Evolutionary conservation across 352 stramenopile species (phyloP).

Genomic region (Peronosclerospora sorghi): DNA sequence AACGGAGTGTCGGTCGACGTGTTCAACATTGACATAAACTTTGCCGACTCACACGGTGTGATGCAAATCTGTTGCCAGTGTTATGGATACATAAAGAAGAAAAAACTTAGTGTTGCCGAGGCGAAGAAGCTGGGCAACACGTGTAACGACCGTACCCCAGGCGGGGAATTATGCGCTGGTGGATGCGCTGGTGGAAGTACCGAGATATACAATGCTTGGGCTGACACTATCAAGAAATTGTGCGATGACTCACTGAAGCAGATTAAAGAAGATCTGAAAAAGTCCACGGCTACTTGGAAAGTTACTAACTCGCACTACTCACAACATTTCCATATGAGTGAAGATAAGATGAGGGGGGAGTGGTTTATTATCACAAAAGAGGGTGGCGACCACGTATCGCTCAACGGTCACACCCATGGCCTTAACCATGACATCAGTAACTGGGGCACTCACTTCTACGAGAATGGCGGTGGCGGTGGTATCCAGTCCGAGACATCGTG

Average conservation of each 20-base stretch:
- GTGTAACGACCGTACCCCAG: constrained; percentile 56
- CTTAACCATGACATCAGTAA: constrained; percentile 82
- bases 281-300: constrained; percentile 76
- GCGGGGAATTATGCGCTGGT: constrained; percentile 62
- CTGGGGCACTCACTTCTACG: constrained; percentile 82
- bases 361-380: constrained; percentile 82
- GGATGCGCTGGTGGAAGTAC: constrained; percentile 40
- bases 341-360: constrained; percentile 83
- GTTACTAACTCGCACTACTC: constrained; percentile 87
- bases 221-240: constrained; percentile 64
- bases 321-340: constrained; percentile 82
- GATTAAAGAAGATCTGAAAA: constrained; percentile 54
- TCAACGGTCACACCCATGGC: constrained; percentile 80
- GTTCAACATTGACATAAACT: constrained; percentile 84
- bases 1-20: constrained; percentile 80
- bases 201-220: constrained; percentile 72
- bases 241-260: constrained; percentile 62
- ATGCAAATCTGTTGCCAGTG: constrained; percentile 84
- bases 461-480: constrained; percentile 74
- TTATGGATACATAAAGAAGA: constrained; percentile 74
- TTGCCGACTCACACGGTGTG: constrained; percentile 71
- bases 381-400: constrained; percentile 58
- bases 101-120: constrained; percentile 30
- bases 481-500: constrained; percentile 82
- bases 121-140: constrained; percentile 47